Evolutionary conservation across 768 basidiomycete genomes (phyloP).

Genomic region (Naganishia vaughanmartiniae): DNA sequence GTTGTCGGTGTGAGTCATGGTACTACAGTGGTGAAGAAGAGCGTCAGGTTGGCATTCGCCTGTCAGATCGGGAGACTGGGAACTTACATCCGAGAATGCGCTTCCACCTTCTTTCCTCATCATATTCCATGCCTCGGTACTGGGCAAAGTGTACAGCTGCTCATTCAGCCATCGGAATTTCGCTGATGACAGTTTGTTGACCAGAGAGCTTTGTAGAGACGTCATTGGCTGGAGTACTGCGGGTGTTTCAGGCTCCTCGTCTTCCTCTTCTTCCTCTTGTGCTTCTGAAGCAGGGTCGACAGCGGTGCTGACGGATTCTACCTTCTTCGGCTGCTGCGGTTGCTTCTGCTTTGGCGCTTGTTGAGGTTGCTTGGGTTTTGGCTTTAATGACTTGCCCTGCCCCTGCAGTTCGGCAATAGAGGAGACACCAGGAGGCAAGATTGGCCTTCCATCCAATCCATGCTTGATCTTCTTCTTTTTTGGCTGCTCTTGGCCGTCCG

Average conservation of each 20-base stretch:
- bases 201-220: slow-evolving; percentile 13
- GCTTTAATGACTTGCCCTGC: slow-evolving; percentile 3
- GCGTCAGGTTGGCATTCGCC: not conserved
- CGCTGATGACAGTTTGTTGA: slow-evolving; percentile 39
- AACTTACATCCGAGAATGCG: slow-evolving; percentile 72
- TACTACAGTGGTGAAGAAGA: slow-evolving; percentile 60
- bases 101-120: slow-evolving; percentile 58
- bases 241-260: slow-evolving; percentile 61
- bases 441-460: slow-evolving; percentile 26
- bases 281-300: not conserved
- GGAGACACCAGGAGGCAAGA: not conserved
- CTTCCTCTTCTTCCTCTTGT: slow-evolving; percentile 46
- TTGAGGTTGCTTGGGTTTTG: slow-evolving; percentile 13
- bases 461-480: slow-evolving; percentile 30
- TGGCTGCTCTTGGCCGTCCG: not conserved
- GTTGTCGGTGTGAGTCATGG: slow-evolving; percentile 83
- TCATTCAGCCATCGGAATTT: slow-evolving; percentile 81
- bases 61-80: slow-evolving; percentile 7
- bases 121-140: slow-evolving; percentile 69
- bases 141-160: slow-evolving; percentile 80
- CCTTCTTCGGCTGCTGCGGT: slow-evolving; percentile 11
- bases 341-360: slow-evolving; percentile 11
- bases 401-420: slow-evolving; percentile 9
- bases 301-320: slow-evolving; percentile 14
- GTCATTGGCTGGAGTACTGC: slow-evolving; percentile 65